Evolutionary conservation across 495 filamentous ascomycete genomes (phyloP).

Genomic region (Aspergillus kassunensis): DNA sequence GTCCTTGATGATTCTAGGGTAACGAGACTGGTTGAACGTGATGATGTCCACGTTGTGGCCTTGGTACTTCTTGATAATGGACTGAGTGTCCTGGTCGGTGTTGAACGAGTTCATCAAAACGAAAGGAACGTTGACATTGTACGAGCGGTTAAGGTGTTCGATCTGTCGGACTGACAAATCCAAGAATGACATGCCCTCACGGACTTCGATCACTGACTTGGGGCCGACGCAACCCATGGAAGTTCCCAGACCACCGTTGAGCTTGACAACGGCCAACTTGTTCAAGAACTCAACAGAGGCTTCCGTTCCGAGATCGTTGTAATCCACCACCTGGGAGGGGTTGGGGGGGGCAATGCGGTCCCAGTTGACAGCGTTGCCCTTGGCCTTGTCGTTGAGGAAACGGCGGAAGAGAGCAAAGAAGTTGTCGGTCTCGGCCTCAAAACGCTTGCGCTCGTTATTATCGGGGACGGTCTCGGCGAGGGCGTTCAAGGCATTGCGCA

Average conservation of each 20-base stretch:
- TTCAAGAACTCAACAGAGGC: slow-evolving; percentile 90
- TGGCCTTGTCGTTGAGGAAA: slow-evolving; percentile 98
- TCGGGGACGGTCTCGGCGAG: slow-evolving; percentile 88
- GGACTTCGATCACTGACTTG: slow-evolving; percentile 99
- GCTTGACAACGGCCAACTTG: slow-evolving; percentile 98
- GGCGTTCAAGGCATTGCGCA: slow-evolving; percentile 95
- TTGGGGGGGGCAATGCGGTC: slow-evolving; percentile 91
- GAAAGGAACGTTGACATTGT: slow-evolving; percentile 95
- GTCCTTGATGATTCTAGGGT: slow-evolving; percentile 96
- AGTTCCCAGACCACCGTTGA: slow-evolving; percentile 98
- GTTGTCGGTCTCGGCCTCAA: slow-evolving; percentile 99
- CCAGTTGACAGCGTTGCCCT: slow-evolving; percentile 94
- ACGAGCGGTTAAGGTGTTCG: slow-evolving; percentile 97
- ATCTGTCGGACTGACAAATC: slow-evolving; percentile 98
- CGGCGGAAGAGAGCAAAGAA: slow-evolving; percentile 98
- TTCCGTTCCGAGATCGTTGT: slow-evolving; percentile 76
- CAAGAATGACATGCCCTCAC: slow-evolving; percentile 99
- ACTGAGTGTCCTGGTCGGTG: slow-evolving; percentile 95
- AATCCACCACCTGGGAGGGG: slow-evolving; percentile 87
- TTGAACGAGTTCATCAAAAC: slow-evolving; percentile 99
- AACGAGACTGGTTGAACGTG: slow-evolving; percentile 99
- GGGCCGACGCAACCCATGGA: slow-evolving; percentile 99
- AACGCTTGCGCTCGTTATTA: slow-evolving; percentile 76
- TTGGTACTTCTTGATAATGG: slow-evolving; percentile 99
- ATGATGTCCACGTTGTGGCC: slow-evolving; percentile 99